Percentiles rank a stretch among this genome's conserved stretches.
Evolutionary conservation across 2,329 filamentous ascomycete species (phyloP).

Genomic region (Talaromyces amestolkiae): DNA sequence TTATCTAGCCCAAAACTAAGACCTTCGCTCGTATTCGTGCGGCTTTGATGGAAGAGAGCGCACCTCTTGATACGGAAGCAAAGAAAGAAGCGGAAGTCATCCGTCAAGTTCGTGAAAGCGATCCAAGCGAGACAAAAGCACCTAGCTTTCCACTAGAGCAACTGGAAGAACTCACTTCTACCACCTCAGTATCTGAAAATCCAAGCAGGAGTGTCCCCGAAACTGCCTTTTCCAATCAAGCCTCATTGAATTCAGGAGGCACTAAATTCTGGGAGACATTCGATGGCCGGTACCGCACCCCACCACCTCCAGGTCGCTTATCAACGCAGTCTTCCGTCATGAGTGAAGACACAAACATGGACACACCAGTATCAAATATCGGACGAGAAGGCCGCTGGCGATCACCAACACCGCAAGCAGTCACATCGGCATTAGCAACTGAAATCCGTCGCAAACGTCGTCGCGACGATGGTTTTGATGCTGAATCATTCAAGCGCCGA

Average conservation of each 20-base stretch:
- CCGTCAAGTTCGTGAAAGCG: constrained; percentile 87
- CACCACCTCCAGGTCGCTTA: constrained; percentile 61
- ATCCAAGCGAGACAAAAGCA: constrained; percentile 55
- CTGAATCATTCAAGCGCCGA: constrained; percentile 80
- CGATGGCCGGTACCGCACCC: constrained; percentile 65
- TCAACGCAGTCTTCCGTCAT: constrained; percentile 51
- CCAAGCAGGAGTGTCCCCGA: constrained; percentile 44
- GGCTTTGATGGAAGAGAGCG: constrained; percentile 80
- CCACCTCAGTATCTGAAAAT: constrained; percentile 41
- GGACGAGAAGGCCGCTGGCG: constrained; percentile 36
- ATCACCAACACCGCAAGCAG: constrained; percentile 42
- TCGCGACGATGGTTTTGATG: constrained; percentile 87
- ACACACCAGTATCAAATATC: constrained; percentile 41
- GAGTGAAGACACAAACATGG: constrained; percentile 41
- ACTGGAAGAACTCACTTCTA: constrained; percentile 18
- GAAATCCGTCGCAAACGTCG: constrained; percentile 79
- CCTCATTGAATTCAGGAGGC: constrained; percentile 68
- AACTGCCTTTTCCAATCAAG: constrained; percentile 73
- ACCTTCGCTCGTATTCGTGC: constrained; percentile 91
- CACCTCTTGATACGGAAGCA: constrained; percentile 84
- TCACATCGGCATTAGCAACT: constrained; percentile 56
- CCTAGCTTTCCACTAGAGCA: constrained; percentile 43
- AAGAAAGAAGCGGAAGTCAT: constrained; percentile 93
- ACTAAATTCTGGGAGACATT: constrained; percentile 77
- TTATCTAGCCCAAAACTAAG: constrained; percentile 81